phyloP scores from a whole-genome alignment of 306 rosid species.

The Cicer bijugum region DNA sequence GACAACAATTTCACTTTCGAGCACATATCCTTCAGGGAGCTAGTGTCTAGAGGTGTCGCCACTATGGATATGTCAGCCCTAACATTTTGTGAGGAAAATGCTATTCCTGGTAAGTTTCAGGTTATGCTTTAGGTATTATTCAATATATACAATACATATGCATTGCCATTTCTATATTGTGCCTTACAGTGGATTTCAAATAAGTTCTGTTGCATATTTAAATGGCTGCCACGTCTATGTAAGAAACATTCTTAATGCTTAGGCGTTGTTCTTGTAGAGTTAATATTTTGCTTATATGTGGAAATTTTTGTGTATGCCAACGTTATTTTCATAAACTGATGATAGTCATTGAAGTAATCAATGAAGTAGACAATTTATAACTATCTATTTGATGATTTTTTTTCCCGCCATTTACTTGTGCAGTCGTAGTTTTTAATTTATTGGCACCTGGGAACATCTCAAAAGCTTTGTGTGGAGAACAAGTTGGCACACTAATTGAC shows the following conservation, averaged over 20 bases:
- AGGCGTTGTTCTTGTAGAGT: slow-evolving; percentile 34
- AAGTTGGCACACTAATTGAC: slow-evolving; percentile 70
- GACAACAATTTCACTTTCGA: slow-evolving; percentile 58
- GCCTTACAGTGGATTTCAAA: slow-evolving; percentile 16
- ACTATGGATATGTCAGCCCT: slow-evolving; percentile 62
- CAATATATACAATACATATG: slow-evolving; percentile 21
- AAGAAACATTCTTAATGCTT: slow-evolving; percentile 8
- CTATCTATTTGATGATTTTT: slow-evolving; percentile 20
- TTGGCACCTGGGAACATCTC: slow-evolving; percentile 74
- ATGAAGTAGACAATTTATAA: slow-evolving; percentile 20
- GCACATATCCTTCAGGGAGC: slow-evolving; percentile 65
- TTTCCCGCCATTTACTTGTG: slow-evolving; percentile 24
- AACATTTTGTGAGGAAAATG: slow-evolving; percentile 65
- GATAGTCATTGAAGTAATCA: slow-evolving; percentile 15
- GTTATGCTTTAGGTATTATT: slow-evolving; percentile 30
- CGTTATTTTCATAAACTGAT: slow-evolving; percentile 19
- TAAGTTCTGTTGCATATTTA: slow-evolving; percentile 12
- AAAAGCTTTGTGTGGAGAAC: slow-evolving; percentile 73
- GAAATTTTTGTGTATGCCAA: slow-evolving; percentile 13
- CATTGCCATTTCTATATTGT: background rate
- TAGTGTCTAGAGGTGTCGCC: slow-evolving; percentile 59
- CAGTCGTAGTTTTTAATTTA: slow-evolving; percentile 70
- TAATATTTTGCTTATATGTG: slow-evolving; percentile 20
- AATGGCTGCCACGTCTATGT: slow-evolving; percentile 7
- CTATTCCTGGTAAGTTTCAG: slow-evolving; percentile 64